Conservation (phyloP, 139 green algal species). For the Pleodorina starrii region DNA sequence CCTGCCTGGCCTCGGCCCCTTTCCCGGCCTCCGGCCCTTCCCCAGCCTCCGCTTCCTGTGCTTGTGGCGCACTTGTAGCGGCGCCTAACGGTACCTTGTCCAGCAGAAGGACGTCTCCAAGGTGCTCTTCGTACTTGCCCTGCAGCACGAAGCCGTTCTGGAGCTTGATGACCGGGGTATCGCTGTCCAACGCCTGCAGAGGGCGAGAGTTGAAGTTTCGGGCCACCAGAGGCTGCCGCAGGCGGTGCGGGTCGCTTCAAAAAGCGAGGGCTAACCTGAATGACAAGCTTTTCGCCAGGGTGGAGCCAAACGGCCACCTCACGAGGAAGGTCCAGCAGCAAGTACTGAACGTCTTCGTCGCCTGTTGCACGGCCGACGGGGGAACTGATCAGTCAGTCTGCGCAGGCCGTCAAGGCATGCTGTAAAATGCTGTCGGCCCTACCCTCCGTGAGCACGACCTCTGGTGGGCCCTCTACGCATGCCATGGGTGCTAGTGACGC, state of each 20-base stretch:
- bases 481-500: not conserved
- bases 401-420: too few relatives aligned
- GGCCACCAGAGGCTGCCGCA: too few relatives aligned
- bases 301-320: slow-evolving; percentile 22
- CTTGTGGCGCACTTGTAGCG: not conserved
- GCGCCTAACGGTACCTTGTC: not conserved
- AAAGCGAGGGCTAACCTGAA: too few relatives aligned
- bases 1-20: not conserved
- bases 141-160: slow-evolving; percentile 38
- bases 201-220: too few relatives aligned
- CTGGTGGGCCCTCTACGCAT: slow-evolving; percentile 33
- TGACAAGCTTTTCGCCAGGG: slow-evolving; percentile 9
- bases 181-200: slow-evolving; percentile 37
- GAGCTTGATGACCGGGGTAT: slow-evolving; percentile 25
- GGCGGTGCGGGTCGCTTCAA: too few relatives aligned
- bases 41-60: too few relatives aligned
- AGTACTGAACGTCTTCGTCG: slow-evolving; percentile 44
- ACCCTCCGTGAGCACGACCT: slow-evolving; percentile 45
- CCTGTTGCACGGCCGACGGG: not conserved
- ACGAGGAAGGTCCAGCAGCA: slow-evolving; percentile 39
- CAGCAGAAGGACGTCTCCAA: slow-evolving; percentile 32
- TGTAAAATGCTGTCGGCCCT: not conserved
- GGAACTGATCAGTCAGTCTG: not conserved
- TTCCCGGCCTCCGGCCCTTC: not conserved
- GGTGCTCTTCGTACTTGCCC: slow-evolving; percentile 41